Evolutionary conservation across 768 basidiomycete genomes (phyloP).

Genomic region (Tylopilus balloui): DNA sequence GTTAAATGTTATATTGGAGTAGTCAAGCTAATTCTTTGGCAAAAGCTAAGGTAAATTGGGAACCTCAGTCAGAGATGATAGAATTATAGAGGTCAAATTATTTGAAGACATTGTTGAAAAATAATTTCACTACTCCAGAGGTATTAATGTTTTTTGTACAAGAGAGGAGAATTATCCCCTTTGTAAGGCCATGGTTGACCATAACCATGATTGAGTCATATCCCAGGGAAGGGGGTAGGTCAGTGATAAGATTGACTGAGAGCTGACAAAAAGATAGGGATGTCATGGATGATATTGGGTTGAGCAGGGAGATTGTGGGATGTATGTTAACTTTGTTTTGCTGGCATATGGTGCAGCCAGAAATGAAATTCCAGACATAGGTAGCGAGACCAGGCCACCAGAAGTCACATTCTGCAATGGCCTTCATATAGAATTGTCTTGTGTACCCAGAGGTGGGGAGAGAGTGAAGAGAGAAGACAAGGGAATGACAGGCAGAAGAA

Average conservation of each 20-base stretch:
- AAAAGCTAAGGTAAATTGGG: too few relatives aligned
- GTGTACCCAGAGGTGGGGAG: not conserved
- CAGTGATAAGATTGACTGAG: not conserved
- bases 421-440: too few relatives aligned
- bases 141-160: too few relatives aligned
- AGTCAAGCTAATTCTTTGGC: too few relatives aligned
- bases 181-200: not conserved
- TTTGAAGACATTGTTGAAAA: too few relatives aligned
- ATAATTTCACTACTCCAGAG: too few relatives aligned
- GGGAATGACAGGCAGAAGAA: not conserved
- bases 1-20: too few relatives aligned
- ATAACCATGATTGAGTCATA: not conserved
- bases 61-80: not conserved
- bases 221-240: not conserved
- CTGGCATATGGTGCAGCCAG: not conserved
- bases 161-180: not conserved
- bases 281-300: not conserved
- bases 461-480: too few relatives aligned
- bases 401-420: not conserved
- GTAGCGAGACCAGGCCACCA: not conserved
- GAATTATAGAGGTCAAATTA: not conserved
- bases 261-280: not conserved
- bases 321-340: not conserved
- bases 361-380: not conserved
- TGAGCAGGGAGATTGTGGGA: not conserved